These are phyloP conservation scores for Lolium rigidum DNA, from an alignment of 176 grass and related monocot species.

Conservation along the genomic window DNA sequence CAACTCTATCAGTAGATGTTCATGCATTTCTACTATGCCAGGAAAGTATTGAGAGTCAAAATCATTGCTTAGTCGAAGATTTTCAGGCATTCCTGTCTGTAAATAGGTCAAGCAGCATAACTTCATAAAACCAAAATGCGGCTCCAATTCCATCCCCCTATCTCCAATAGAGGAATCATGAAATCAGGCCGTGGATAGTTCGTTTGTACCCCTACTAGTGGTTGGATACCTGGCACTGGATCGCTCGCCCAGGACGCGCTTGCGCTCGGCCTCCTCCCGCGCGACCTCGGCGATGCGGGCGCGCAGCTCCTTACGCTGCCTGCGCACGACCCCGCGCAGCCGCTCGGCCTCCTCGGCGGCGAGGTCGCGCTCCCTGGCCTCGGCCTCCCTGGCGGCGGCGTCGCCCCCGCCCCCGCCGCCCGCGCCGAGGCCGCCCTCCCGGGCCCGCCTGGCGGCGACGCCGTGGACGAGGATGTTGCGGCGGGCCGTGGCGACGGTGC, in stretches of 20 bases:
- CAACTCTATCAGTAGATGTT: not conserved
- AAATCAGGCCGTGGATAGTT: not conserved
- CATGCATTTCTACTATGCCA: not conserved
- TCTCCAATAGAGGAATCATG: not conserved
- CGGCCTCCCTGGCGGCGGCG: constrained; percentile 68
- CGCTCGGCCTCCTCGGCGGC: constrained; percentile 91
- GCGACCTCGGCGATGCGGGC: constrained; percentile 81
- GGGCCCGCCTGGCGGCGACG: constrained; percentile 66
- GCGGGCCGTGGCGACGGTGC: constrained; percentile 80
- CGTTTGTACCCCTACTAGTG: not conserved
- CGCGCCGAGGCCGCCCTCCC: constrained; percentile 49
- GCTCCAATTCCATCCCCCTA: not conserved
- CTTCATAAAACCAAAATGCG: not conserved
- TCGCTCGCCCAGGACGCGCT: constrained; percentile 83
- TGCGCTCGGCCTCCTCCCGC: constrained; percentile 87
- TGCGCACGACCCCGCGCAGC: constrained; percentile 79
- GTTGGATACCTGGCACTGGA: constrained; percentile 81
- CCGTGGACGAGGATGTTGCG: constrained; percentile 93
- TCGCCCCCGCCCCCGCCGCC: constrained; percentile 43
- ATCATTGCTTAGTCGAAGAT: not conserved
- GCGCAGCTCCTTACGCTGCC: constrained; percentile 95
- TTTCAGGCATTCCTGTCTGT: constrained; percentile 15
- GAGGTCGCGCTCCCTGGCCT: constrained; percentile 87
- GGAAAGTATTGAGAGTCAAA: not conserved
- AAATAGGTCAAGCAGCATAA: constrained; percentile 28